A percentile compares a stretch with the other conserved stretches of the same genome.
Conservation (phyloP, 2,329 filamentous ascomycete genomes). For the Exserohilum turcica region DNA sequence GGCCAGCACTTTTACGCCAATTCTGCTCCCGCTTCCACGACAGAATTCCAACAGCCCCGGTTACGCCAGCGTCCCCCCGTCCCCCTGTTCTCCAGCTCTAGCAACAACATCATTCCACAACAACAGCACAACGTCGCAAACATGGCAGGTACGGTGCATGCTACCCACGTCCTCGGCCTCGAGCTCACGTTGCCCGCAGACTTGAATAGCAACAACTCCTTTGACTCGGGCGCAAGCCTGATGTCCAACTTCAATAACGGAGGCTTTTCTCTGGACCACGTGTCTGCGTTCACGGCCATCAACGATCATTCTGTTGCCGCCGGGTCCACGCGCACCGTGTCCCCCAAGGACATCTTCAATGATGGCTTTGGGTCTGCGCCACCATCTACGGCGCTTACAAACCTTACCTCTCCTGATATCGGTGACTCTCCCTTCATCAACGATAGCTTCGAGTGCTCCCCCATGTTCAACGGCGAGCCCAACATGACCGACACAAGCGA, state of each 20-base stretch:
- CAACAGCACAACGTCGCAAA: constrained; percentile 46
- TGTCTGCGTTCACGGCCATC: constrained; percentile 52
- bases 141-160: constrained; percentile 47
- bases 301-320: constrained; percentile 50
- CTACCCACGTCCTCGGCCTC: constrained; percentile 15
- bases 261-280: constrained; percentile 36
- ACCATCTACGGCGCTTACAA: constrained; percentile 79
- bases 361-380: constrained; percentile 75
- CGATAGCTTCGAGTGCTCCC: constrained; percentile 77
- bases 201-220: constrained; percentile 47
- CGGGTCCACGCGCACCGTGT: constrained; percentile 66
- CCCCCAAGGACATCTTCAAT: constrained; percentile 79
- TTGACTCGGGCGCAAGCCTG: constrained; percentile 56
- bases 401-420: constrained; percentile 81
- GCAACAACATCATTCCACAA: constrained; percentile 59
- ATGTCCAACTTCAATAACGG: constrained; percentile 50
- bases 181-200: constrained; percentile 43
- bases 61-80: constrained; percentile 68
- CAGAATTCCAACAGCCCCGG: constrained; percentile 61
- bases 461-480: constrained; percentile 66
- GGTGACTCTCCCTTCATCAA: constrained; percentile 75
- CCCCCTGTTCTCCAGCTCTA: constrained; percentile 69
- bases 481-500: constrained; percentile 61
- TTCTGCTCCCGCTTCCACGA: constrained; percentile 66
- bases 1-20: constrained; percentile 69